A percentile compares a stretch with the other conserved stretches of the same genome.
These are phyloP conservation scores for Hypoxylon sp. DNA, from an alignment of 2,329 filamentous ascomycete species.

Conservation along the genomic window DNA sequence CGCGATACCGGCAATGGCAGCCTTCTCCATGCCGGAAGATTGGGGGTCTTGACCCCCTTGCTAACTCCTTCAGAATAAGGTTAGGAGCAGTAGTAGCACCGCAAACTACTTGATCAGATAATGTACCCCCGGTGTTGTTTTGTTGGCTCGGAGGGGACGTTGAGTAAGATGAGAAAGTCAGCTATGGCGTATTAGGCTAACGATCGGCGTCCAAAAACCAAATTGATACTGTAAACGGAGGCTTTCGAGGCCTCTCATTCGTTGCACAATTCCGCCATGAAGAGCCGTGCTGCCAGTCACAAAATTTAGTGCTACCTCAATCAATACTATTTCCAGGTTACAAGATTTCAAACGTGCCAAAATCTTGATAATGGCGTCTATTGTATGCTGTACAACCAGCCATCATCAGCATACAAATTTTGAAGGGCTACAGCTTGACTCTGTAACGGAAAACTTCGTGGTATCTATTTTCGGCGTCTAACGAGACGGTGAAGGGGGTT, in stretches of 20 bases:
- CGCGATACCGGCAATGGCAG: neutral
- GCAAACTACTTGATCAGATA: constrained; percentile 1
- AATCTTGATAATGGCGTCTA: neutral
- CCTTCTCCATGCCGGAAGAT: constrained; percentile 3
- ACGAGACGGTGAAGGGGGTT: constrained; percentile 27
- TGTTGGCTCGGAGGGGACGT: constrained; percentile 17
- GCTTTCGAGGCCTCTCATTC: constrained; percentile 29
- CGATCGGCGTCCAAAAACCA: constrained; percentile 16
- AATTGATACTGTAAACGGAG: constrained; percentile 29
- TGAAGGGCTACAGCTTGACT: neutral
- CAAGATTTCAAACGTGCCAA: neutral
- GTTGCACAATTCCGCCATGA: constrained; percentile 4
- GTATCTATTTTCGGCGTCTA: constrained; percentile 15
- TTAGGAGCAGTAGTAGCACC: constrained; percentile 6
- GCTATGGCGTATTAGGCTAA: constrained; percentile 2
- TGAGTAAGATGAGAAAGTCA: constrained; percentile 5
- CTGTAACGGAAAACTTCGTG: constrained; percentile 16
- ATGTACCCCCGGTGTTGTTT: neutral
- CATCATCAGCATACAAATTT: neutral
- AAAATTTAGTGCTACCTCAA: constrained; percentile 23
- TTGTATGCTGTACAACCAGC: constrained; percentile 2
- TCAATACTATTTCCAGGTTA: constrained; percentile 2
- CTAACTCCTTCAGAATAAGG: constrained; percentile 18
- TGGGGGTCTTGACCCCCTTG: neutral
- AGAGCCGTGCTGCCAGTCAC: constrained; percentile 24